Conservation (phyloP, 495 filamentous ascomycete genomes). For the Tetracladium setigerum region DNA sequence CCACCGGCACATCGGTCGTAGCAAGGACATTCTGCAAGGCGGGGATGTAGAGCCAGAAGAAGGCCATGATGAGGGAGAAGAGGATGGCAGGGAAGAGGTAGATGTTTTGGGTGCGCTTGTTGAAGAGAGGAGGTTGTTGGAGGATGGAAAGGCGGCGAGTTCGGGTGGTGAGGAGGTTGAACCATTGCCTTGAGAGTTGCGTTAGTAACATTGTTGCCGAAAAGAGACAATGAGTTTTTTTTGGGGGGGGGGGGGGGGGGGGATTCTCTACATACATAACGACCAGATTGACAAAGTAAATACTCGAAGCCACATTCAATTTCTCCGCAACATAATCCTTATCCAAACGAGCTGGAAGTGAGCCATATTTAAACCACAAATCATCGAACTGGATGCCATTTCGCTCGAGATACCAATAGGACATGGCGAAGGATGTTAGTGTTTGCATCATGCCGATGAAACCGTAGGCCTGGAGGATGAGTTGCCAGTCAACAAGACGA, state of each 20-base stretch:
- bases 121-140: slow-evolving; percentile 54
- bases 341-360: slow-evolving; percentile 34
- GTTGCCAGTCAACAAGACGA: slow-evolving; percentile 55
- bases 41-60: slow-evolving; percentile 57
- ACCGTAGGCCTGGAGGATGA: slow-evolving; percentile 56
- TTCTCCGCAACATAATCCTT: slow-evolving; percentile 36
- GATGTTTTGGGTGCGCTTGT: slow-evolving; percentile 48
- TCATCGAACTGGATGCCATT: slow-evolving; percentile 48
- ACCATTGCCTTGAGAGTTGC: slow-evolving; percentile 42
- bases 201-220: too few relatives aligned
- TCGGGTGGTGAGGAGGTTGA: slow-evolving; percentile 57
- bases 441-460: slow-evolving; percentile 56
- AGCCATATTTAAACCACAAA: slow-evolving; percentile 55
- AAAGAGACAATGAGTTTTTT: too few relatives aligned
- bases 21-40: slow-evolving; percentile 43
- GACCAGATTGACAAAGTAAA: slow-evolving; percentile 70
- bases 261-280: slow-evolving; percentile 35
- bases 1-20: slow-evolving; percentile 50
- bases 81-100: slow-evolving; percentile 57
- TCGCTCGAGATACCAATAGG: slow-evolving; percentile 55
- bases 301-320: slow-evolving; percentile 51
- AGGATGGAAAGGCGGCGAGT: slow-evolving; percentile 59
- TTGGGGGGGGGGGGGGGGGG: too few relatives aligned
- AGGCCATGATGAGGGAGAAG: slow-evolving; percentile 53
- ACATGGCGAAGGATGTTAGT: slow-evolving; percentile 52